A percentile compares a stretch with the other conserved stretches of the same genome.
Conservation (phyloP, 495 filamentous ascomycete genomes). For the Hypoxylon perforatum region DNA sequence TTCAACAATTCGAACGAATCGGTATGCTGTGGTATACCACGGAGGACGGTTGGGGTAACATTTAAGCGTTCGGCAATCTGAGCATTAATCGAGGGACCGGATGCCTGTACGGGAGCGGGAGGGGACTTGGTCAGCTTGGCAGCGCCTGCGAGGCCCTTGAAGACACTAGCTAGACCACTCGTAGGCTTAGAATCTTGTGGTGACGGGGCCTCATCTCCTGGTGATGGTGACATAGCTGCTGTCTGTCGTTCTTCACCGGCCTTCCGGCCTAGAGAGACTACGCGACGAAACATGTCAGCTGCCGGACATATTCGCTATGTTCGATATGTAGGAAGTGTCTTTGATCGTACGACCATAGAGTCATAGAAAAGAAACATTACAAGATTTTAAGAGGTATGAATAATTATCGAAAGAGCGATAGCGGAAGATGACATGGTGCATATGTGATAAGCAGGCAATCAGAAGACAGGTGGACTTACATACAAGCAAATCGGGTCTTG, state of each 20-base stretch:
- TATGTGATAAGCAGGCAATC: conserved; percentile 27
- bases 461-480: conserved; percentile 36
- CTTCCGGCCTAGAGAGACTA: conserved; percentile 58
- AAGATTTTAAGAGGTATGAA: conserved; percentile 12
- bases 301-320: conserved; percentile 10
- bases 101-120: conserved; percentile 48
- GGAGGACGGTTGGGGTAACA: conserved; percentile 39
- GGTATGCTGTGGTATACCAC: conserved; percentile 53
- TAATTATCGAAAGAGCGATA: conserved; percentile 14
- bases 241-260: conserved; percentile 49
- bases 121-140: conserved; percentile 57
- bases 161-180: conserved; percentile 65
- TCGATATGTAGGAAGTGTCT: conserved; percentile 12
- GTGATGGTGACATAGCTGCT: conserved; percentile 66
- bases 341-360: background rate
- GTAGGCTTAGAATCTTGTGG: conserved; percentile 57
- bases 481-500: conserved; percentile 43
- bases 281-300: conserved; percentile 58
- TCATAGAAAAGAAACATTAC: conserved; percentile 2
- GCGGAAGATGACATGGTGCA: conserved; percentile 27
- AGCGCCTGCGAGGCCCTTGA: conserved; percentile 64
- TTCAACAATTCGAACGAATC: conserved; percentile 57
- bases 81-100: conserved; percentile 42
- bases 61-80: conserved; percentile 50
- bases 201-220: conserved; percentile 63